phyloP scores from a whole-genome alignment of 2,329 filamentous ascomycete species.

The Monosporascus sp. region DNA sequence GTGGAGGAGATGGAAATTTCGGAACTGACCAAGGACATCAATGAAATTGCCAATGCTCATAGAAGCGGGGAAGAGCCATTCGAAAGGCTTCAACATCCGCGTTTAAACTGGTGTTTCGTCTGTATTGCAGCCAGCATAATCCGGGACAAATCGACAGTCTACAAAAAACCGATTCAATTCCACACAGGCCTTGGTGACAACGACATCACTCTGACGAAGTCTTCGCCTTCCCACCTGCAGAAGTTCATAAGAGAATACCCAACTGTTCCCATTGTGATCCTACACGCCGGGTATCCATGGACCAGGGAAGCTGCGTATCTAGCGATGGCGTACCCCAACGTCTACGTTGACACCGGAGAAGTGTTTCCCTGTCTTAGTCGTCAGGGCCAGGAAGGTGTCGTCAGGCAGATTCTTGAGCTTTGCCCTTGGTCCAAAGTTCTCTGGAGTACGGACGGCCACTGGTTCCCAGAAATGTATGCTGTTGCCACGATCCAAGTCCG shows the following conservation, averaged over 20 bases:
- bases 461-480: slow-evolving; percentile 72
- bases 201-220: slow-evolving; percentile 63
- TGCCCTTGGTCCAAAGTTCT: slow-evolving; percentile 70
- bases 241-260: slow-evolving; percentile 65
- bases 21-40: slow-evolving; percentile 33
- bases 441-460: slow-evolving; percentile 77
- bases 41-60: slow-evolving; percentile 28
- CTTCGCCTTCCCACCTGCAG: slow-evolving; percentile 73
- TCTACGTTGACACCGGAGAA: slow-evolving; percentile 77
- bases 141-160: slow-evolving; percentile 32
- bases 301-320: slow-evolving; percentile 74
- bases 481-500: slow-evolving; percentile 68
- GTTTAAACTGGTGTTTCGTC: slow-evolving; percentile 66
- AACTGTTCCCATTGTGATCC: slow-evolving; percentile 65
- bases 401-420: slow-evolving; percentile 70
- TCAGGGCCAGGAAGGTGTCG: slow-evolving; percentile 65
- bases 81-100: slow-evolving; percentile 54
- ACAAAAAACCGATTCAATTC: slow-evolving; percentile 72
- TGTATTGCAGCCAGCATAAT: slow-evolving; percentile 58
- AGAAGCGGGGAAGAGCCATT: slow-evolving; percentile 25
- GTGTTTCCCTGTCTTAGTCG: slow-evolving; percentile 75
- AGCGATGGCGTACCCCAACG: slow-evolving; percentile 70
- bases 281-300: slow-evolving; percentile 79
- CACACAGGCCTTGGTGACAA: slow-evolving; percentile 80
- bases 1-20: slow-evolving; percentile 32